Percentiles rank a stretch among this genome's conserved stretches.
These are phyloP conservation scores for Meripilus lineatus DNA, from an alignment of 1,284 basidiomycete species.

Conservation along the genomic window DNA sequence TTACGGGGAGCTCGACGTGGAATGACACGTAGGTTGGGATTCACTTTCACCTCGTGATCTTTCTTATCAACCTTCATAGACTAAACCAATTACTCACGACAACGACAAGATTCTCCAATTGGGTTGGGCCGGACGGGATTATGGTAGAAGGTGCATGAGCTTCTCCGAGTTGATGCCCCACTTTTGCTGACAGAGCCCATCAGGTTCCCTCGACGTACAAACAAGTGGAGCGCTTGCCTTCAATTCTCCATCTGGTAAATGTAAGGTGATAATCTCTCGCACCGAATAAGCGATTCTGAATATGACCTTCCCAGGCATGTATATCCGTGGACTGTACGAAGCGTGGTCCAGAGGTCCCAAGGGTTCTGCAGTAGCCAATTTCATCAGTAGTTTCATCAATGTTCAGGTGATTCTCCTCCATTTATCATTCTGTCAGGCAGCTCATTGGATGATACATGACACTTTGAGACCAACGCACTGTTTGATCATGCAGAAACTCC, in stretches of 20 bases:
- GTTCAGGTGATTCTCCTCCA: constrained; percentile 5
- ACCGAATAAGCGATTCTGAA: not conserved
- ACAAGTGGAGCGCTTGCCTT: not conserved
- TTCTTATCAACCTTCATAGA: not conserved
- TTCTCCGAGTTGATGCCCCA: not conserved
- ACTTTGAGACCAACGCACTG: constrained; percentile 5
- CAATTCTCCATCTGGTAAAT: not conserved
- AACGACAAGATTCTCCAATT: constrained; percentile 1
- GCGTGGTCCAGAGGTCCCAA: constrained; percentile 2
- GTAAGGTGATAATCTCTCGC: not conserved
- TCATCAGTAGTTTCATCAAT: constrained; percentile 5
- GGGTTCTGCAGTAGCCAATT: not conserved
- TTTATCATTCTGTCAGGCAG: not conserved
- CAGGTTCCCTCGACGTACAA: too few relatives aligned
- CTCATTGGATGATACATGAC: not conserved
- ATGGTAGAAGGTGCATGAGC: constrained; percentile 1
- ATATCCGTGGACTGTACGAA: constrained; percentile 7
- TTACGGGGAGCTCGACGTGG: not conserved
- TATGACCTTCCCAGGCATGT: constrained; percentile 1
- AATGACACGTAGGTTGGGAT: not conserved
- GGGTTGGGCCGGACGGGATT: constrained; percentile 2
- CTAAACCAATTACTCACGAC: constrained; percentile 1
- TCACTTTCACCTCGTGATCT: not conserved
- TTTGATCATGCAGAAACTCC: constrained; percentile 2
- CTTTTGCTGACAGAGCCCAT: not conserved